These are phyloP conservation scores for Camellia sinensis DNA, from an alignment of 148 eudicot species.

Conservation along the genomic window DNA sequence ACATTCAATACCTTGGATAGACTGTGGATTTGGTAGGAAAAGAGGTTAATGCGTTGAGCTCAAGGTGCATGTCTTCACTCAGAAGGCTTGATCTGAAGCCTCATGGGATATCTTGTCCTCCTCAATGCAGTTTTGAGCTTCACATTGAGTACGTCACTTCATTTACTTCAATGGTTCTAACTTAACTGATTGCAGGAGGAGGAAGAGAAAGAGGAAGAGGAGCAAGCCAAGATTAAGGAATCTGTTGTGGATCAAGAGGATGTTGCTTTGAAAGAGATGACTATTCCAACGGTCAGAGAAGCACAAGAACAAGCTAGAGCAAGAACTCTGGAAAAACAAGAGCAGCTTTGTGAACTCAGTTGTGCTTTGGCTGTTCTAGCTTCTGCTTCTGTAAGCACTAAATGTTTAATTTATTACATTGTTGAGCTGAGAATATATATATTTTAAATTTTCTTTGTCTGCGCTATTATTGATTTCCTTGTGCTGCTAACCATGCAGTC, in stretches of 20 bases:
- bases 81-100: slow-evolving; percentile 2
- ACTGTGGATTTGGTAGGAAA: neutral
- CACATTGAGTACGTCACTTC: neutral
- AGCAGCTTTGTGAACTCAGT: slow-evolving; percentile 80
- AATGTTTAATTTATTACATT: neutral
- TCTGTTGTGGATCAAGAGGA: slow-evolving; percentile 42
- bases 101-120: neutral
- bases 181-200: slow-evolving; percentile 49
- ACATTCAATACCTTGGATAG: neutral
- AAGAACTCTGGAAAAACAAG: slow-evolving; percentile 57
- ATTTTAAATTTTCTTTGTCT: neutral
- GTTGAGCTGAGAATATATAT: neutral
- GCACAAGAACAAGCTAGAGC: slow-evolving; percentile 66
- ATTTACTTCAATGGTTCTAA: neutral
- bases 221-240: slow-evolving; percentile 47
- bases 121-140: neutral
- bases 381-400: slow-evolving; percentile 79
- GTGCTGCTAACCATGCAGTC: slow-evolving; percentile 52
- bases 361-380: slow-evolving; percentile 94
- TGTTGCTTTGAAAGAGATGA: slow-evolving; percentile 72
- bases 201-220: slow-evolving; percentile 60
- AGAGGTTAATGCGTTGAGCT: neutral
- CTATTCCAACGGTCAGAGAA: slow-evolving; percentile 51
- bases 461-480: neutral
- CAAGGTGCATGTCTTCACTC: neutral